Conservation (phyloP, 2,329 filamentous ascomycete species). For the Akanthomyces lecanii region DNA sequence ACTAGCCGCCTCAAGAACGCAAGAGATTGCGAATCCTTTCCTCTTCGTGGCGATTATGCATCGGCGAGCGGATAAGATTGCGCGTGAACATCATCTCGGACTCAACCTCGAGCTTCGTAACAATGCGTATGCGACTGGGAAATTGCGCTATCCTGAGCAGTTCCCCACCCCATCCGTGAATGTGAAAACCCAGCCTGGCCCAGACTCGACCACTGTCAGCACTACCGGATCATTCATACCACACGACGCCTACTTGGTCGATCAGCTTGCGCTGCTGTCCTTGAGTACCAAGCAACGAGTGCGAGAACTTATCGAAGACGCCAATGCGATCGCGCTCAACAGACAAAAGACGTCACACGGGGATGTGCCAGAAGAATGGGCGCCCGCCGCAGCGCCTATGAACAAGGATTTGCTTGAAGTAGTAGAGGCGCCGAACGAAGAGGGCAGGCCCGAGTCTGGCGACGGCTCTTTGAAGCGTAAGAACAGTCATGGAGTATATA, state of each 20-base stretch:
- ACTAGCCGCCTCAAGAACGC: slow-evolving; percentile 56
- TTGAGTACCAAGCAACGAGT: slow-evolving; percentile 78
- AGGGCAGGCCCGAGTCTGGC: slow-evolving; percentile 34
- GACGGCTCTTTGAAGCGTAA: slow-evolving; percentile 58
- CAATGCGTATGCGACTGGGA: slow-evolving; percentile 39
- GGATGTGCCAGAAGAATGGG: slow-evolving; percentile 70
- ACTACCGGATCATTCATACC: slow-evolving; percentile 68
- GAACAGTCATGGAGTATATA: slow-evolving; percentile 20
- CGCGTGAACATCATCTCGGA: slow-evolving; percentile 52
- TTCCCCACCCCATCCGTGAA: slow-evolving; percentile 50
- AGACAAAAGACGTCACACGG: slow-evolving; percentile 78
- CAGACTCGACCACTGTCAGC: slow-evolving; percentile 59
- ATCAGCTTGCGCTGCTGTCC: slow-evolving; percentile 78
- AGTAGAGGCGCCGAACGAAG: slow-evolving; percentile 23
- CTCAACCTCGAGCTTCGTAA: slow-evolving; percentile 55
- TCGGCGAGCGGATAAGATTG: slow-evolving; percentile 54
- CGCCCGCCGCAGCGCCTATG: slow-evolving; percentile 59
- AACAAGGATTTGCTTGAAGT: slow-evolving; percentile 37
- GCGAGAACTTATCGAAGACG: slow-evolving; percentile 71
- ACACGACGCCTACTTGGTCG: slow-evolving; percentile 69
- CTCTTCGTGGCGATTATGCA: slow-evolving; percentile 59
- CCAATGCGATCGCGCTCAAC: slow-evolving; percentile 63
- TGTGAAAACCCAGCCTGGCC: slow-evolving; percentile 51
- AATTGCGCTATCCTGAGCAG: slow-evolving; percentile 46
- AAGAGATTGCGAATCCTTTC: slow-evolving; percentile 72